Conservation (phyloP, 306 rosid species). For the Vicia villosa region DNA sequence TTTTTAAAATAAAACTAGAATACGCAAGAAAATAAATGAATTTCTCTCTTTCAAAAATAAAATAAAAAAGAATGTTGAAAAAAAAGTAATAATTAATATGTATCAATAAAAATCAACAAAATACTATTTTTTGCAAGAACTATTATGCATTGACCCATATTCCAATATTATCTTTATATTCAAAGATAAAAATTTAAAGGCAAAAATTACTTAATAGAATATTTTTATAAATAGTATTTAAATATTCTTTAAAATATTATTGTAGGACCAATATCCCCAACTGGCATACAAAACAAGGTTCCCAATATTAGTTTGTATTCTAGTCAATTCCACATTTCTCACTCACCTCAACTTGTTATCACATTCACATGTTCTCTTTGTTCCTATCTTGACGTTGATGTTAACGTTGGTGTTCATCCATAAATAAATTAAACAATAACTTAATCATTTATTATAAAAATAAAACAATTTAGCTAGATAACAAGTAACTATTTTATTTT, state of each 20-base stretch:
- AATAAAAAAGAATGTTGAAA: background rate
- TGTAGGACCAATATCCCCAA: background rate
- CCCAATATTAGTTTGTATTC: background rate
- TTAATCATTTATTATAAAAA: background rate
- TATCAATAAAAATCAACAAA: no score
- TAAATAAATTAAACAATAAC: background rate
- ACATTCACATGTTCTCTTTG: conserved; percentile 32
- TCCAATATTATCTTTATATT: background rate
- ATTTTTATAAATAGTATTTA: background rate
- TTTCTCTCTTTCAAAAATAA: background rate
- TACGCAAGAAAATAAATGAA: background rate
- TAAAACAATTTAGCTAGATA: background rate
- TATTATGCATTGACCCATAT: background rate
- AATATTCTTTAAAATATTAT: background rate
- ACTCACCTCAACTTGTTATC: conserved; percentile 24
- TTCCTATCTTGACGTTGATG: background rate
- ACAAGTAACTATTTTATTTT: background rate
- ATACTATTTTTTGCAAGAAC: background rate
- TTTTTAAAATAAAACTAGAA: background rate
- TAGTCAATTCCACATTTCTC: conserved; percentile 1
- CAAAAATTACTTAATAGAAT: background rate
- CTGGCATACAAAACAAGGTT: background rate
- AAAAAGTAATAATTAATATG: no score
- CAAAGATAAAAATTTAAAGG: background rate
- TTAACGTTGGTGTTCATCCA: conserved; percentile 25